Evolutionary conservation across 192 early-diverging fungal genomes (phyloP).

Genomic region (Ambispora gerdemannii): DNA sequence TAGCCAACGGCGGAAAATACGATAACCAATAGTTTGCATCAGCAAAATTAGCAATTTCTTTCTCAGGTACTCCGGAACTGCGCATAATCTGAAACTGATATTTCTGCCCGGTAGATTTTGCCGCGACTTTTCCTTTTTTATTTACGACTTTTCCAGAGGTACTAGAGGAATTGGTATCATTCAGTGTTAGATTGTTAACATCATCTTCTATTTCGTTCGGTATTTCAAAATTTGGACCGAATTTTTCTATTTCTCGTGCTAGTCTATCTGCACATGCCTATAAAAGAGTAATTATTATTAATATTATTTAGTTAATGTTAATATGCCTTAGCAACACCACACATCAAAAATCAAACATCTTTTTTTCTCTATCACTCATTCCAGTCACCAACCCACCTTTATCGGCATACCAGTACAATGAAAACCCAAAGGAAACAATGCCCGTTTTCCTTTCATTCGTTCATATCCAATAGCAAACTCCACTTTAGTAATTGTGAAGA

Average conservation of each 20-base stretch:
- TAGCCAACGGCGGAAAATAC: conserved; percentile 91
- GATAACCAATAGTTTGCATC: conserved; percentile 88
- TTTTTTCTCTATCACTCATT: too few species aligned
- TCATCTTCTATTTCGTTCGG: conserved; percentile 10
- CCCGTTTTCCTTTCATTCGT: conserved; percentile 86
- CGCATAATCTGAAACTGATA: conserved; percentile 99
- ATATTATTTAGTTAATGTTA: background rate
- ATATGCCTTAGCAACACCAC: background rate
- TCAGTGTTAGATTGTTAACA: conserved; percentile 4
- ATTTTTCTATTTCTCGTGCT: conserved; percentile 76
- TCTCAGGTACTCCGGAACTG: conserved; percentile 75
- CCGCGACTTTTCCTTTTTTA: conserved; percentile 83
- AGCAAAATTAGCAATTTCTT: conserved; percentile 91
- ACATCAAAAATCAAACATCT: too few species aligned
- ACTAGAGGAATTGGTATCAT: background rate
- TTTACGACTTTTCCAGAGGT: conserved; percentile 62
- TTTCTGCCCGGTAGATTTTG: conserved; percentile 78
- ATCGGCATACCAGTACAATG: conserved; percentile 99
- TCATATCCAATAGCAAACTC: conserved; percentile 96
- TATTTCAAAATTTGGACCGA: conserved; percentile 70
- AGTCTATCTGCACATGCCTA: conserved; percentile 88
- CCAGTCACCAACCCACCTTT: conserved; percentile 76
- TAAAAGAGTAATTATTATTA: background rate
- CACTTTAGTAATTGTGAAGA: conserved; percentile 93
- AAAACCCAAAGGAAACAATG: conserved; percentile 95